Evolutionary conservation across 257 asterid species (phyloP), one percentile per base, ranked within the genome.

Genomic region (Datura wrightii): DNA sequence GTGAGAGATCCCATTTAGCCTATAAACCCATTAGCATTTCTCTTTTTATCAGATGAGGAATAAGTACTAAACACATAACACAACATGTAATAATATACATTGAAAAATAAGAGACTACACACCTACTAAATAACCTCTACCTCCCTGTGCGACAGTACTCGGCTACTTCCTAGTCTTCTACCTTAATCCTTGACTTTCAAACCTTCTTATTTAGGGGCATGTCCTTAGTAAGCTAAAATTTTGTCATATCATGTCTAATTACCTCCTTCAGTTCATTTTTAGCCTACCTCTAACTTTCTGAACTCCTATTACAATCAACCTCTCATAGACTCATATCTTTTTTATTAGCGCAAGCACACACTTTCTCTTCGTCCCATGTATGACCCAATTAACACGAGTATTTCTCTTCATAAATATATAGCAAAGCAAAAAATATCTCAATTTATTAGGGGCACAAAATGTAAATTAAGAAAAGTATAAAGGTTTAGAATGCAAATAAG

Each of bases 101-200:
- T 39, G 4, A 39, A 39, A 39, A 39, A 24, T 24, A 24, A 39
- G 42, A 39, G 42, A 39, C 42, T 39, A 39, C 4, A 4, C 42
- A 39, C 1, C 42, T 39, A 1, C 42, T 39, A 39, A 39, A 39
- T 39, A 39, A 39, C 4, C 1, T 39, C 0, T 24, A 24, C 31
- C 31, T 24, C 31, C 31, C 31, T 24, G 0, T 58, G 13, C 2
- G 2, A n/a, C 2, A 19, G 19, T 1, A 24, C 39, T 60, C 37
- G 0, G 9, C 6, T 24, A 62, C 0, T 19, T 60, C 0, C 0
- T 19, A 19, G 2, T 60, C 4, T 9, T 0, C 0, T 0, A 3
- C 5, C 8, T 3, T 18, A 58, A 18, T 58, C 0, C 19, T n/a
- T 0, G 8, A 3, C 31, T 0, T 60, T 3, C 14, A 3, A 19